Conservation (phyloP, 352 stramenopile genomes). For the Thalassiosira allenii region DNA sequence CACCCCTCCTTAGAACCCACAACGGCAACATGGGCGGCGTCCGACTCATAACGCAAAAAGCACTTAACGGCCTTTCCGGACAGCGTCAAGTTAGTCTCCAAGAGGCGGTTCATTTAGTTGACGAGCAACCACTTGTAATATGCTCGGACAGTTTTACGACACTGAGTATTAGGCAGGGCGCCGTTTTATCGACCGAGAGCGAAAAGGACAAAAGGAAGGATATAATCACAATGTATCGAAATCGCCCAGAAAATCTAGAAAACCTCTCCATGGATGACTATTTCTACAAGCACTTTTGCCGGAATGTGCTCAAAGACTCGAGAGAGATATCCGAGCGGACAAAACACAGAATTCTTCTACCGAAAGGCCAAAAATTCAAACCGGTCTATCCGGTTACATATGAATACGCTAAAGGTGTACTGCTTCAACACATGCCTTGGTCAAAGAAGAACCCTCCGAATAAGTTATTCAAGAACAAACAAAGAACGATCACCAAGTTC, state of each 20-base stretch:
- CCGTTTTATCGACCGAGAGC: not conserved
- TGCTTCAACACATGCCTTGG: conserved; percentile 22
- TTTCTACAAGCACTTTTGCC: conserved; percentile 11
- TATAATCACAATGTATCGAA: conserved; percentile 23
- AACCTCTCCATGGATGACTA: conserved; percentile 5
- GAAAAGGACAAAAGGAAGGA: conserved; percentile 18
- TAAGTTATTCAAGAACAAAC: conserved; percentile 23
- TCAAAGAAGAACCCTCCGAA: conserved; percentile 2
- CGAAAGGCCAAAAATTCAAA: conserved; percentile 17
- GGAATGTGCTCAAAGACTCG: not conserved
- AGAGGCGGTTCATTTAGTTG: conserved; percentile 29
- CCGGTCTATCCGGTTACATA: conserved; percentile 21
- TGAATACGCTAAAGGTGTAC: conserved; percentile 24
- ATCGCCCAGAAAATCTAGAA: not conserved
- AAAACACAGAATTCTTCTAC: conserved; percentile 23
- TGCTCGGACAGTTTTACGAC: conserved; percentile 31
- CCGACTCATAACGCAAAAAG: conserved; percentile 15
- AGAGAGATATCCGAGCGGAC: conserved; percentile 1
- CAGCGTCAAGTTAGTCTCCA: conserved; percentile 14
- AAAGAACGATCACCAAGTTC: conserved; percentile 27
- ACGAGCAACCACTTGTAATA: conserved; percentile 25
- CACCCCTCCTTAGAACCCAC: not conserved
- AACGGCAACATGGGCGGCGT: not conserved
- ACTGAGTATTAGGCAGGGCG: conserved; percentile 13
- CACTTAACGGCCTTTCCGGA: conserved; percentile 7